Evolutionary conservation across 306 rosid genomes (phyloP), one percentile per base, ranked within the genome.

Genomic region (Echinosophora koreensis): DNA sequence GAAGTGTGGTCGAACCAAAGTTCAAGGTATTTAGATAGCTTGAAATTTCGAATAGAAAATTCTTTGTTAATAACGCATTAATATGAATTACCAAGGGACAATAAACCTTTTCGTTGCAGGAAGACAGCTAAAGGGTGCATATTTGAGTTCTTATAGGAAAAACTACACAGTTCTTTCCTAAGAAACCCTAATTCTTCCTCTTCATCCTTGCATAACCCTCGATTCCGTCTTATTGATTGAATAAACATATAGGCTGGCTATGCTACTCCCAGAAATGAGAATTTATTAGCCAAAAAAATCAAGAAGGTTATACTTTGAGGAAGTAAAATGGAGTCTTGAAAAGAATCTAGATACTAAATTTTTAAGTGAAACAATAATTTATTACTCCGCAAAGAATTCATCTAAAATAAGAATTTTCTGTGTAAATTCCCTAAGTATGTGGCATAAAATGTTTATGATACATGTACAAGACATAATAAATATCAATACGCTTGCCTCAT

Each of bases 151-250:
- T 22, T 22, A 22, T 1, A 22, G 0, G 22, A 22, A 22, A 22
- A 22, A 22, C 22, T 22, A 22, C 22, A 22, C 22, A 22, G 1
- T 22, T 22, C 22, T 22, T 22, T 22, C 0, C 0, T 1, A 0
- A 22, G 22, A 22, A 22, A 22, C 1, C 1, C 22, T 22, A 22
- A 22, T 22, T 22, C n/a, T 22, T 22, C 22, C 14, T 63, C 38
- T 63, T 9, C 35, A 65, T 65, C 16, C 52, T 41, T 39, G 52
- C 54, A 65, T 12, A 66, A 42, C 34, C 71, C 71, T 44, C 44
- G 39, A 44, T 11, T 66, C 17, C 39, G 6, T 44, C 16, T 65
- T 8, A 52, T 17, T 17, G 54, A 17, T 41, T 15, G 39, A 28
- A 5, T 9, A 30, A 60, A 4, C 17, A 60, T 30, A 32, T 30